These are phyloP conservation scores for Acanthamoeba sp. DNA, from an alignment of 208 protist genomes.

Conservation along the genomic window DNA sequence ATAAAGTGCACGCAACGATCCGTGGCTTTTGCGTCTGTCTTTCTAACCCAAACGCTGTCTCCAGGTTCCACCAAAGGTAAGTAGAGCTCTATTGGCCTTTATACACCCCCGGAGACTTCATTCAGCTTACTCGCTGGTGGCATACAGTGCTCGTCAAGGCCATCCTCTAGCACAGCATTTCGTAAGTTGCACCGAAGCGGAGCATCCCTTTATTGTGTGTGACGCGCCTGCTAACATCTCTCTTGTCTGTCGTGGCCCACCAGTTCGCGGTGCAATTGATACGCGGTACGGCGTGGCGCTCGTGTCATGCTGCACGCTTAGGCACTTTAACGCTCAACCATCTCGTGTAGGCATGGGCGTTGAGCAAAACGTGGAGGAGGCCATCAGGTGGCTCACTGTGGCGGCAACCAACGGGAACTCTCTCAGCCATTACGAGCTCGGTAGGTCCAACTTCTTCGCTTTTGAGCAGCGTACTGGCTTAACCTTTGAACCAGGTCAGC, in stretches of 20 bases:
- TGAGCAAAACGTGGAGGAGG: neutral
- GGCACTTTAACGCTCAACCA: too few species aligned
- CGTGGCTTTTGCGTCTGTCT: neutral
- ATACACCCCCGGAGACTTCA: too few species aligned
- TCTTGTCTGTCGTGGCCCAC: too few species aligned
- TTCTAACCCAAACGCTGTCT: neutral
- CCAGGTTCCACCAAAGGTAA: slow-evolving; percentile 37
- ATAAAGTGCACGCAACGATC: too few species aligned
- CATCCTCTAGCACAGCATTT: slow-evolving; percentile 43
- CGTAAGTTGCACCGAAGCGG: neutral
- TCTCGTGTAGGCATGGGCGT: slow-evolving; percentile 28
- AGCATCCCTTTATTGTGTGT: too few species aligned
- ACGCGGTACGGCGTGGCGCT: neutral
- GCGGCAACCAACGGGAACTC: slow-evolving; percentile 5
- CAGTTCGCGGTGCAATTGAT: slow-evolving; percentile 35
- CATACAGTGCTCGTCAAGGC: slow-evolving; percentile 47
- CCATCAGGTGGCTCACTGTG: slow-evolving; percentile 9
- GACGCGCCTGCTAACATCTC: neutral
- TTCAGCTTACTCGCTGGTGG: too few species aligned
- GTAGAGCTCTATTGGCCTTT: too few species aligned
- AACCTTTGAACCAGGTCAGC: slow-evolving; percentile 15
- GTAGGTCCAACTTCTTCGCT: neutral
- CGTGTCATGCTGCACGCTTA: neutral
- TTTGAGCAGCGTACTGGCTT: neutral
- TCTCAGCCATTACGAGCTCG: slow-evolving; percentile 53